A percentile compares a stretch with the other conserved stretches of the same genome.
Evolutionary conservation across 2,329 filamentous ascomycete genomes (phyloP).

Genomic region (Microdochium nivale): DNA sequence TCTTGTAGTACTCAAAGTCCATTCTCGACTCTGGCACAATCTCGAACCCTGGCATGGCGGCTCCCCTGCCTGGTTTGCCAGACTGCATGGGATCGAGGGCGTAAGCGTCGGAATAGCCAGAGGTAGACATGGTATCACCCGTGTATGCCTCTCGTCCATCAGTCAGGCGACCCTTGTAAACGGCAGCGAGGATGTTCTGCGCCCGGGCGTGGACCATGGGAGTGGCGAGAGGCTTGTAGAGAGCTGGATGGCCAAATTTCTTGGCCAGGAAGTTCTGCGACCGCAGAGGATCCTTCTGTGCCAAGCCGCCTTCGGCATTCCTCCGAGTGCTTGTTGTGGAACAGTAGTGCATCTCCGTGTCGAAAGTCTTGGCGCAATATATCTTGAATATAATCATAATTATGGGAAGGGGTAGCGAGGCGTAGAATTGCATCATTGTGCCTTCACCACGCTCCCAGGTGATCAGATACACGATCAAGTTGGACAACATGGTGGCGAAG

Average conservation of each 20-base stretch:
- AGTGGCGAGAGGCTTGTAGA: conserved; percentile 83
- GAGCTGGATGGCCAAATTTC: conserved; percentile 81
- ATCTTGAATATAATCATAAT: conserved; percentile 77
- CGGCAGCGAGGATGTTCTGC: conserved; percentile 73
- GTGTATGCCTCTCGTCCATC: conserved; percentile 55
- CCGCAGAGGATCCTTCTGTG: conserved; percentile 40
- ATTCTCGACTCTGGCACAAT: conserved; percentile 79
- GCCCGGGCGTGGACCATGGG: conserved; percentile 93
- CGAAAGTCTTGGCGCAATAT: conserved; percentile 70
- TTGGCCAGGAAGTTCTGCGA: conserved; percentile 63
- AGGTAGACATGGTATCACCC: conserved; percentile 47
- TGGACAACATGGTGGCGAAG: conserved; percentile 70
- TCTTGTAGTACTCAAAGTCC: conserved; percentile 88
- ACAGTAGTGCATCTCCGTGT: conserved; percentile 74
- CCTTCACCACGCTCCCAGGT: conserved; percentile 62
- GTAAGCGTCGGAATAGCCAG: conserved; percentile 76
- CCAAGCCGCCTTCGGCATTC: conserved; percentile 32
- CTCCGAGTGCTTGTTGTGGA: conserved; percentile 52
- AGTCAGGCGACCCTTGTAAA: conserved; percentile 74
- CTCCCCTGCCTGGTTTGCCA: conserved; percentile 37
- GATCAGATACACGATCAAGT: conserved; percentile 69
- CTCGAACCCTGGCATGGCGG: conserved; percentile 66
- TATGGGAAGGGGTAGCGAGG: conserved; percentile 67
- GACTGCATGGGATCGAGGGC: conserved; percentile 69
- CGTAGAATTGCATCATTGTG: conserved; percentile 52